A percentile compares a stretch with the other conserved stretches of the same genome.
phyloP scores from a whole-genome alignment of 2,329 filamentous ascomycete species.

The Fusarium sp. region DNA sequence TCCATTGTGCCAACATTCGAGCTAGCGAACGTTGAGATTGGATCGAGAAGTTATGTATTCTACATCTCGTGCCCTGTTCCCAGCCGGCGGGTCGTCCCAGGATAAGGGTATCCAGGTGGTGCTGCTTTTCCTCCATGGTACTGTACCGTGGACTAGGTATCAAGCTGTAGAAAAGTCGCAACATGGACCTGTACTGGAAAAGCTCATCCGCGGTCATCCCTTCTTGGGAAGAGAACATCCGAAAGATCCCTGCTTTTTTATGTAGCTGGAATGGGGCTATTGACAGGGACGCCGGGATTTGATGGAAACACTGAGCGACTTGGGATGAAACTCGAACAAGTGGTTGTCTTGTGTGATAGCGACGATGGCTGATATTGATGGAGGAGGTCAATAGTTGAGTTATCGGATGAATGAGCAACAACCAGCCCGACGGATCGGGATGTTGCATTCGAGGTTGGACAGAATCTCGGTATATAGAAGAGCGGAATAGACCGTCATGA shows the following conservation, averaged over 20 bases:
- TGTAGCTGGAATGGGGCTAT: constrained; percentile 2
- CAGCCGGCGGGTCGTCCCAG: constrained; percentile 14
- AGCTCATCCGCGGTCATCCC: constrained; percentile 26
- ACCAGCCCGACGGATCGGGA: constrained; percentile 24
- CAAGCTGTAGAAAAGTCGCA: constrained; percentile 10
- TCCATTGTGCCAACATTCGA: neutral
- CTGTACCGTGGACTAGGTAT: neutral
- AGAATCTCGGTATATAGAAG: neutral
- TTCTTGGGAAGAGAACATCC: constrained; percentile 34
- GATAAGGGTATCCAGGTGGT: constrained; percentile 12
- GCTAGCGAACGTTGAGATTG: constrained; percentile 40
- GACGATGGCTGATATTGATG: neutral
- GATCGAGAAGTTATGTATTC: constrained; percentile 5
- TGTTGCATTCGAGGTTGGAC: constrained; percentile 15
- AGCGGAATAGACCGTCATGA: neutral
- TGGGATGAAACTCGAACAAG: constrained; percentile 38
- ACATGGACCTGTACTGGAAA: constrained; percentile 27
- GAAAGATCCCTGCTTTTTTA: constrained; percentile 26
- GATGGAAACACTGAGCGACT: constrained; percentile 29
- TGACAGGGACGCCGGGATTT: constrained; percentile 12
- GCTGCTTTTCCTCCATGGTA: neutral
- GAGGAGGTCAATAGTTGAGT: neutral
- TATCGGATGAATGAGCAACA: constrained; percentile 12
- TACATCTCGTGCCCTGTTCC: constrained; percentile 16
- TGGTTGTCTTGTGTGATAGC: constrained; percentile 10